Conservation (phyloP, 73 alveolate genomes). For the Blepharisma stoltei region DNA sequence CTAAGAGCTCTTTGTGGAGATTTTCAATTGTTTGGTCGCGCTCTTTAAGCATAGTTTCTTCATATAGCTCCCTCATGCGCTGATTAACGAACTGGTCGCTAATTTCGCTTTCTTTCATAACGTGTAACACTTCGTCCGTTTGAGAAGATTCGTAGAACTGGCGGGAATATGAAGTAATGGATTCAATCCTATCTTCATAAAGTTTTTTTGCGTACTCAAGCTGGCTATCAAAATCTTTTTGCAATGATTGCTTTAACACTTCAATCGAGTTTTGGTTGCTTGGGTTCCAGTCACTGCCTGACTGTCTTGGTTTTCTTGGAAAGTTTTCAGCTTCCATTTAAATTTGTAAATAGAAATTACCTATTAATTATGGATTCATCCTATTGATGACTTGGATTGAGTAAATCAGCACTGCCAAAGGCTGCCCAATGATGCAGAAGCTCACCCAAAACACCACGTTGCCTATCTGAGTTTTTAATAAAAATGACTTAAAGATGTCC, state of each 20-base stretch:
- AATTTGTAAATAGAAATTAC: too few relatives aligned
- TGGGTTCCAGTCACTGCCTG: too few relatives aligned
- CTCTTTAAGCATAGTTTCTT: slow-evolving; percentile 24
- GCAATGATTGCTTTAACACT: too few relatives aligned
- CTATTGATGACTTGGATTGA: slow-evolving; percentile 9
- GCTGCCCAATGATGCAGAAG: slow-evolving; percentile 80
- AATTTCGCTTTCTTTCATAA: slow-evolving; percentile 10
- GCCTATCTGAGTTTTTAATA: slow-evolving; percentile 52
- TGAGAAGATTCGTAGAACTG: slow-evolving; percentile 4
- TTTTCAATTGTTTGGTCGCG: slow-evolving; percentile 13
- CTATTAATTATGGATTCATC: background rate
- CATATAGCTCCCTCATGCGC: slow-evolving; percentile 18
- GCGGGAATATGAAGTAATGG: slow-evolving; percentile 20
- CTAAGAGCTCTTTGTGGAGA: background rate
- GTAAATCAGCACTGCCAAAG: slow-evolving; percentile 64
- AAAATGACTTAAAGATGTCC: slow-evolving; percentile 59
- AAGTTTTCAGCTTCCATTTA: too few relatives aligned
- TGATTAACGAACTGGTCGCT: slow-evolving; percentile 12
- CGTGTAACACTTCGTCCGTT: background rate
- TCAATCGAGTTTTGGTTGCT: too few relatives aligned
- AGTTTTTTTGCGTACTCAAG: background rate
- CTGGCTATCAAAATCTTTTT: background rate
- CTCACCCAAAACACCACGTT: slow-evolving; percentile 73
- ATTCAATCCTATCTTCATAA: slow-evolving; percentile 13
- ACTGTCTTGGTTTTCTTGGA: too few relatives aligned